Base-by-base conservation (phyloP, 179 eudicot genomes). In the Spinacia oleracea region DNA sequence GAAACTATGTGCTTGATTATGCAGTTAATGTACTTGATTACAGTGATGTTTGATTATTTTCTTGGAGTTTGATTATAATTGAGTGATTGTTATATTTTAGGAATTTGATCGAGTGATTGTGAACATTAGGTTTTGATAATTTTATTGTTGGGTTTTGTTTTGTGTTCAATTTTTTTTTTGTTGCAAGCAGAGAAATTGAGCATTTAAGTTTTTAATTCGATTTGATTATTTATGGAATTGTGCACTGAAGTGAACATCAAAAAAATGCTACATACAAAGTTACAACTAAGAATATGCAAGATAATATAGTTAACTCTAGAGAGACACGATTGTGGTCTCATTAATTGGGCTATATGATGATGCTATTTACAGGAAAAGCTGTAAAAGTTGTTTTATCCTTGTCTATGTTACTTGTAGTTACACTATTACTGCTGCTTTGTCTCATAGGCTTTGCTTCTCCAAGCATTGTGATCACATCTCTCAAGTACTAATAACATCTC, bases 391-490 rank as follows among this genome's bases (percentile, higher is more conserved):
- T 92, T 78, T 74, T 91, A 55, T 86, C 88, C 68, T 77, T 93
- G 63, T 91, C 89, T 74, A 84, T 86, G 89, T 84, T 86, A 53
- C 77, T 46, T 32, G 68, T 65, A 64, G 79, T 80, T 23, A 81
- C 75, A 6, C 83, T 84, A 71, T 76, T 82, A 66, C 87, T 89
- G 76, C 89, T 83, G 79, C 93, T 88, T 85, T 96, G 93, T 77
- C 99, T 82, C 62, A 98, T 78, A 16, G 99, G 99, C 85, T 92
- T 95, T 2, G 99, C 99, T 82, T 93, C 99, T 81, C 87, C 97
- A 0, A 96, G 96, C 96, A 96, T 93, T 20, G 98, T 90, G 74
- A 91, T 73, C 76, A 96, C 93, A 72, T 93, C 98, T 76, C 98
- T 91, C 99, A 12, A 96, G 87, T 43, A 90, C 97, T 78, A 96